A percentile compares a stretch with the other conserved stretches of the same genome.
Evolutionary conservation across 441 rosid species (phyloP).

Genomic region (Capsella rubella): DNA sequence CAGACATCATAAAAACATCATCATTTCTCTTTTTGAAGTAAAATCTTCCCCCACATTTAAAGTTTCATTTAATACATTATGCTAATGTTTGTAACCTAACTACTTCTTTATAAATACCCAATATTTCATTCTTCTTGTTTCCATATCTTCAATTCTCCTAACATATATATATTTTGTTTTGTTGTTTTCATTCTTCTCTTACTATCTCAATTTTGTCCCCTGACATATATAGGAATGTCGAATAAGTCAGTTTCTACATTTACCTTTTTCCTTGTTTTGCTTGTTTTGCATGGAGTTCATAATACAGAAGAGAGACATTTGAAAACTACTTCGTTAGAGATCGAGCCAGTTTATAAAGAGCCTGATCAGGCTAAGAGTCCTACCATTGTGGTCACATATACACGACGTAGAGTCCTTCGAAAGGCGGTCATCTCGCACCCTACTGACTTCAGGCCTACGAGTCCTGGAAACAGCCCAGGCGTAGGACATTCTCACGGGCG

Average conservation of each 20-base stretch:
- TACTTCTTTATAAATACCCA: constrained; percentile 33
- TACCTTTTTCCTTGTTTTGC: constrained; percentile 29
- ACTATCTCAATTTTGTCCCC: neutral
- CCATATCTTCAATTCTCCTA: constrained; percentile 15
- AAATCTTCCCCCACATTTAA: constrained; percentile 17
- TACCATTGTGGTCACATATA: constrained; percentile 13
- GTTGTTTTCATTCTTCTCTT: neutral
- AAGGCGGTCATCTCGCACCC: constrained; percentile 29
- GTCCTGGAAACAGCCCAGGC: constrained; percentile 46
- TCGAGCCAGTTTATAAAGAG: neutral
- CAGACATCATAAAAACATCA: constrained; percentile 45
- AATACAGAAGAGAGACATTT: constrained; percentile 30
- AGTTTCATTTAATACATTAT: constrained; percentile 20
- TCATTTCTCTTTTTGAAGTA: constrained; percentile 41
- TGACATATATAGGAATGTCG: constrained; percentile 28
- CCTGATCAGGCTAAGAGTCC: neutral
- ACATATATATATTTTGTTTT: neutral
- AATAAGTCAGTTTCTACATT: constrained; percentile 27
- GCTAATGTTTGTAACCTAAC: neutral
- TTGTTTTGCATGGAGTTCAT: constrained; percentile 33
- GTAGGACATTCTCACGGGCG: constrained; percentile 44
- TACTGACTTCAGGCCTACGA: constrained; percentile 41
- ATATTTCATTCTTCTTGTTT: constrained; percentile 25
- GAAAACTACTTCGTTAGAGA: constrained; percentile 24
- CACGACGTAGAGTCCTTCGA: constrained; percentile 20